A percentile compares a stretch with the other conserved stretches of the same genome.
These are phyloP conservation scores for Nymphaea colorata DNA, from an alignment of 164 flowering plant species.

Conservation along the genomic window DNA sequence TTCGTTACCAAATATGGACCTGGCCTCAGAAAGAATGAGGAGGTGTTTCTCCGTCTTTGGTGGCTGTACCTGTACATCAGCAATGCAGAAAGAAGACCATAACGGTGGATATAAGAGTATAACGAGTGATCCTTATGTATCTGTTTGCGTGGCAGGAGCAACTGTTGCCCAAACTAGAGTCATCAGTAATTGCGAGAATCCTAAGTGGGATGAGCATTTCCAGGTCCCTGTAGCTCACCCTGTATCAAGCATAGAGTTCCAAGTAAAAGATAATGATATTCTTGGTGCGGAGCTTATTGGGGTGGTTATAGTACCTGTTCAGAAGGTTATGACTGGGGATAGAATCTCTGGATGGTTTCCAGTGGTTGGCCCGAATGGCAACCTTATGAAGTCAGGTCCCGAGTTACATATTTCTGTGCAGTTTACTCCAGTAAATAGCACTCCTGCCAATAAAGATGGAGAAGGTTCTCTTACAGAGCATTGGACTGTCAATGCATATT, in stretches of 20 bases:
- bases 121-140: constrained; percentile 75
- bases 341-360: constrained; percentile 50
- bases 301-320: constrained; percentile 35
- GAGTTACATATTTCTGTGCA: constrained; percentile 40
- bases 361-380: constrained; percentile 25
- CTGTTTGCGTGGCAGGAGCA: constrained; percentile 60
- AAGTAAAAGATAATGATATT: constrained; percentile 69
- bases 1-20: constrained; percentile 72
- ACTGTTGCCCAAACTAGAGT: constrained; percentile 68
- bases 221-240: constrained; percentile 59
- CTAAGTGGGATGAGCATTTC: constrained; percentile 63
- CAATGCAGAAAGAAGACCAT: constrained; percentile 4
- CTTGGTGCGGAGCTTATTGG: constrained; percentile 72
- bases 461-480: constrained; percentile 30
- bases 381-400: constrained; percentile 28
- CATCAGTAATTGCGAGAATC: constrained; percentile 45
- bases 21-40: constrained; percentile 47
- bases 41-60: constrained; percentile 33
- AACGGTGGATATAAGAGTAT: constrained; percentile 26
- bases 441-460: constrained; percentile 37
- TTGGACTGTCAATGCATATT: constrained; percentile 47
- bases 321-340: constrained; percentile 33
- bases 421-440: constrained; percentile 36
- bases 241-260: constrained; percentile 40
- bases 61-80: constrained; percentile 10